Percentiles rank a stretch among this genome's conserved stretches.
These are phyloP conservation scores for Saccharomycopsis synnaedendra DNA, from an alignment of 805 yeast species.

Conservation along the genomic window DNA sequence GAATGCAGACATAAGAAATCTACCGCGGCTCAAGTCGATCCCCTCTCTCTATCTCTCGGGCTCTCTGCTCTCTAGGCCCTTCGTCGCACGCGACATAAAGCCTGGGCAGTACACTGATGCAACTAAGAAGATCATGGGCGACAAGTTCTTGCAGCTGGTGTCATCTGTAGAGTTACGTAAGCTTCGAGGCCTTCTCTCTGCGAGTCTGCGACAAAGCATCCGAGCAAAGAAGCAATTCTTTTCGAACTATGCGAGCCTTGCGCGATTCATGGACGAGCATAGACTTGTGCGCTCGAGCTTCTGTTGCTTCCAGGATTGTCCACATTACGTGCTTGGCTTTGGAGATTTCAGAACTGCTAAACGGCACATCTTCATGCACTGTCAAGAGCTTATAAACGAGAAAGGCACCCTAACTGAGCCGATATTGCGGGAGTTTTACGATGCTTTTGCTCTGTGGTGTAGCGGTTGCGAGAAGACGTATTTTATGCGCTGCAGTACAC, in stretches of 20 bases:
- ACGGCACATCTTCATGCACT: conserved; percentile 12
- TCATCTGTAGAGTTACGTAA: no score
- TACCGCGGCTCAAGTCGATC: no score
- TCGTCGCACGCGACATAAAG: no score
- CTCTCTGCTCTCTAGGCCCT: no score
- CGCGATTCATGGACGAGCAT: conserved; percentile 5
- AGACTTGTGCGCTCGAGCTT: conserved; percentile 2
- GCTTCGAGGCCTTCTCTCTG: no score
- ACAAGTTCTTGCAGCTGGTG: no score
- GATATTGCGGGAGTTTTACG: not conserved
- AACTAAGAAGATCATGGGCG: no score
- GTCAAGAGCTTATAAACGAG: conserved; percentile 3
- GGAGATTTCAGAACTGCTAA: conserved; percentile 14
- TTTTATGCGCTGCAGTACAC: not conserved
- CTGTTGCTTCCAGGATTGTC: conserved; percentile 12
- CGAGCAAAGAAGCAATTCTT: conserved; percentile 1
- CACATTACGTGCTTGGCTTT: conserved; percentile 9
- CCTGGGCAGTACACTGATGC: no score
- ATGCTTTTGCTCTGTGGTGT: not conserved
- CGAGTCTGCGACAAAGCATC: no score
- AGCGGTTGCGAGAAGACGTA: not conserved
- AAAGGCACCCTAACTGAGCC: not conserved
- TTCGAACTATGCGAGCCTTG: conserved; percentile 3
- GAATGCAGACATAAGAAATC: no score
- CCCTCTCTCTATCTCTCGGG: no score